Evolutionary conservation across 2,329 filamentous ascomycete genomes (phyloP), one percentile per base, ranked within the genome.

Genomic region (Hypoxylon sp.): DNA sequence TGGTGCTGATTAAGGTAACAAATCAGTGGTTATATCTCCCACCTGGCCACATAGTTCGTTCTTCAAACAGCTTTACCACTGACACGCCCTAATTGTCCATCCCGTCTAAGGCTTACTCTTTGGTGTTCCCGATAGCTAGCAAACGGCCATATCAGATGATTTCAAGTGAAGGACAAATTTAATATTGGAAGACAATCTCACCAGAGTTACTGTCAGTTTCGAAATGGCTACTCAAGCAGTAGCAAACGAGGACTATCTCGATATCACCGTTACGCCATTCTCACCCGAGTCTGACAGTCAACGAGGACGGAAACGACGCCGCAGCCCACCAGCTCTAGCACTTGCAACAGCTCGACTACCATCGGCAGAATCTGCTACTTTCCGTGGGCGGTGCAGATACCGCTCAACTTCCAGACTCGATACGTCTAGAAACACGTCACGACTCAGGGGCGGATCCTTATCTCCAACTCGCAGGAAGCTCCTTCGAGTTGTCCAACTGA

Each of bases 401-500:
- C 79, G 80, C 32, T 81, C 80, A 14, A 74, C 74, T 6, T 79
- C 78, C 19, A 68, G 76, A 43, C 32, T 78, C 8, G 72, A 77
- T 48, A 37, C 69, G 32, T 74, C 75, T 11, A 65, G 68, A 48
- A 63, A 74, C 25, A 58, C 73, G 25, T 75, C 78, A 70, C 73
- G 63, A 56, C 50, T 72, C 29, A 58, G 74, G 47, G 67, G 73
- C 43, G 63, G 60, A 6, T 78, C 75, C 4, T 63, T 78, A 14
- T 82, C 81, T 2, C 81, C 82, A 11, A 79, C 78, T 27, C 79
- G 78, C 61, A 78, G 80, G 34, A 78, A 80, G 30, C 71, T 83
- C 16, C 77, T 83, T 14, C 78, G 79, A 60, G 78, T 80, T 41
- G 74, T 80, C 11, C 77, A 82, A 12, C 75, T 80, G 4, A 77